Base-by-base conservation (phyloP, 352 stramenopile species). In the Phytopythium aichiense region DNA sequence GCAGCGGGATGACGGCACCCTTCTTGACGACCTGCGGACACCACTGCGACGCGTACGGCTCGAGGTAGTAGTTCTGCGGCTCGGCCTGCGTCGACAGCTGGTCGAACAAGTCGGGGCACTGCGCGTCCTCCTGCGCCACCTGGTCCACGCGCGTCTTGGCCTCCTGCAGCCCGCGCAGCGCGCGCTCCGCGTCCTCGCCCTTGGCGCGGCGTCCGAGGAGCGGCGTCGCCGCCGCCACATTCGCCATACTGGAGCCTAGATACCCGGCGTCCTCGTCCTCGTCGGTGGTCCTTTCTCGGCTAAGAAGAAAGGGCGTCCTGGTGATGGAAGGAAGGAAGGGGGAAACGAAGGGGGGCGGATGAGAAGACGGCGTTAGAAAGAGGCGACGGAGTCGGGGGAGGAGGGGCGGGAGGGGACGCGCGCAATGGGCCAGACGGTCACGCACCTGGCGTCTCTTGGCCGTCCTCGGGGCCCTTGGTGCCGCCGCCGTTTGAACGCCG, bases 51-150 rank as follows among this genome's bases (percentile, higher is more conserved):
- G 80, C 78, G 62, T 95, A 95, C 8, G 87, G 87, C 71, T 95
- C 87, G 56, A 95, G 79, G 56, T 94, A 95, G 66, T 95, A 95
- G 72, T 95, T 95, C 67, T 95, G 87, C 37, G 85, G 83, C 79
- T 95, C 87, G 25, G 80, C 81, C 63, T 92, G 85, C 31, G 81
- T 89, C 64, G 79, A 74, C 8, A 95, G 72, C 55, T 92, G 87
- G 60, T 95, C 87, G 43, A 75, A 76, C 50, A 95, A 72, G 61
- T 95, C 87, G 8, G 87, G 85, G 61, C 71, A 88, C 64, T 89
- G 83, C 37, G 81, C 74, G 68, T 95, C 87, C 38, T 89, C 81
- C 56, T 87, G 67, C 33, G 72, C 58, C 13, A 80, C 74, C 65
- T 94, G 85, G 61, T 95, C 85, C 35, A 94, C 75, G 60, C 81